Percentiles rank a stretch among this genome's conserved stretches.
phyloP scores from a whole-genome alignment of 345 rosid genomes.

The Melaleuca alternifolia region DNA sequence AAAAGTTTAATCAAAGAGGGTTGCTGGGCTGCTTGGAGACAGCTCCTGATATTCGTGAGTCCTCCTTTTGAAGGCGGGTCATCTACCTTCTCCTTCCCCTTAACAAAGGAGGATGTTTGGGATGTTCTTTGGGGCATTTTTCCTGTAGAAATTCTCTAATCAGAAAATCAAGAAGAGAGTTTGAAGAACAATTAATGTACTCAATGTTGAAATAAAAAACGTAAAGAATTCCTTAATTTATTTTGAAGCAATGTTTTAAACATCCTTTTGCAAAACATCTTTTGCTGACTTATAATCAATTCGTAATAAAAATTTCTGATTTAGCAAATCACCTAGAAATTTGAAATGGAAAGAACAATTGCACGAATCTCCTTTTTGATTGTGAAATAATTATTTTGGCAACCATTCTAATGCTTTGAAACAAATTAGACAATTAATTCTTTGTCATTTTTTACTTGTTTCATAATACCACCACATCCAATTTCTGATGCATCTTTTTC shows the following conservation, averaged over 20 bases:
- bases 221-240: not conserved
- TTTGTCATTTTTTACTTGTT: not conserved
- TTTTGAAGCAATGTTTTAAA: not conserved
- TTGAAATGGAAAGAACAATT: not conserved
- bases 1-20: too few relatives aligned
- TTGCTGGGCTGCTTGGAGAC: too few relatives aligned
- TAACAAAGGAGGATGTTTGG: too few relatives aligned
- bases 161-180: not conserved
- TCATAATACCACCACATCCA: not conserved
- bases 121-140: too few relatives aligned
- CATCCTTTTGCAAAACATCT: not conserved
- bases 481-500: not conserved
- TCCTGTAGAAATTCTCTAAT: not conserved
- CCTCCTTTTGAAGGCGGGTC: too few relatives aligned
- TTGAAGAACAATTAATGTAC: not conserved
- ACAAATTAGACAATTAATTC: not conserved
- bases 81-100: too few relatives aligned
- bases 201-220: not conserved
- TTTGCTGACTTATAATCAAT: not conserved
- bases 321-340: not conserved
- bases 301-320: not conserved
- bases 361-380: not conserved
- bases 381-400: not conserved
- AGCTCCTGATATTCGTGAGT: too few relatives aligned
- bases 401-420: not conserved